Conservation (phyloP, 2,329 filamentous ascomycete species). For the Trichoderma atrobrunneum region DNA sequence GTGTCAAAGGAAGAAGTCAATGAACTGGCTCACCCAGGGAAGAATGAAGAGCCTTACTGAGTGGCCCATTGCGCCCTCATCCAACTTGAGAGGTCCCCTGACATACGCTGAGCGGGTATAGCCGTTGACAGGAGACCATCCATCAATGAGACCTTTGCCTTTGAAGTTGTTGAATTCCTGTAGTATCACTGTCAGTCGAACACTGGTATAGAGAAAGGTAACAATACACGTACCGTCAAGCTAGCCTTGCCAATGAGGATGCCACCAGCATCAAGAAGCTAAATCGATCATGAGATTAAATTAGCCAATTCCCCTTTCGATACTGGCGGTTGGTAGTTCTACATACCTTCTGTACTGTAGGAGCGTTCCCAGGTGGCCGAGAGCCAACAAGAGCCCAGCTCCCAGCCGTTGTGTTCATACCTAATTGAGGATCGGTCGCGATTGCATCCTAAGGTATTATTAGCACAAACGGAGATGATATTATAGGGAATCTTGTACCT, state of each 20-base stretch:
- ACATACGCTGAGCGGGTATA: neutral
- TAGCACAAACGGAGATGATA: neutral
- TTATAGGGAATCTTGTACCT: neutral
- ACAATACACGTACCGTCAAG: neutral
- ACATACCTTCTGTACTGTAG: neutral
- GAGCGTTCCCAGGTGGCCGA: neutral
- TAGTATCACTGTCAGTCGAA: neutral
- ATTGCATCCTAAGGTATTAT: neutral
- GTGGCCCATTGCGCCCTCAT: neutral
- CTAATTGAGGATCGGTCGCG: neutral
- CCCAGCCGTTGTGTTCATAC: neutral
- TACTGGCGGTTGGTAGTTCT: neutral
- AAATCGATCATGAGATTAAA: neutral
- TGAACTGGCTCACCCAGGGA: neutral
- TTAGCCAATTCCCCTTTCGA: neutral
- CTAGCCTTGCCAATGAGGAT: neutral
- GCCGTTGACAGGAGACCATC: neutral
- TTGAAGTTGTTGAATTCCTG: neutral
- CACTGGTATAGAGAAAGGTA: neutral
- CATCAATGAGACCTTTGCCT: neutral
- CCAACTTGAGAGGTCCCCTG: neutral
- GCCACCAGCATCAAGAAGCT: neutral
- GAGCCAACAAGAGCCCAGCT: neutral
- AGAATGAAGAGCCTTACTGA: neutral
- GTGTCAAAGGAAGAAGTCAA: neutral